phyloP scores from a whole-genome alignment of 352 stramenopile species.

The Phytophthora nicotianae region DNA sequence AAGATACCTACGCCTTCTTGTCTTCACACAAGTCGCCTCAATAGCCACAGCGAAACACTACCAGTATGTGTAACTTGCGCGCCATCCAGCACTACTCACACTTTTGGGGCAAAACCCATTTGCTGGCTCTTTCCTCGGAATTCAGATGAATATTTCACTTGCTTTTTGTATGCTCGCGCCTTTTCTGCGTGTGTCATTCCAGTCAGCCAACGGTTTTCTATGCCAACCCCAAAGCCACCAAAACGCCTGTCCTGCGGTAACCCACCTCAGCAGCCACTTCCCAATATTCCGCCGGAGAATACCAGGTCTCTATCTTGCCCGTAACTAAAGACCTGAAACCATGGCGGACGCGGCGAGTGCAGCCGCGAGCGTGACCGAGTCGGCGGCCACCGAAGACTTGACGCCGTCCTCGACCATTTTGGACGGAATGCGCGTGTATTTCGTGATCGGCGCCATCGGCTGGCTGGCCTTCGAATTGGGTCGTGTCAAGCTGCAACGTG shows the following conservation, averaged over 20 bases:
- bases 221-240: not conserved
- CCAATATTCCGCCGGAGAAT: slow-evolving; percentile 1
- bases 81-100: no score
- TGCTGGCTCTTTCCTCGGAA: not conserved
- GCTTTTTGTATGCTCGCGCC: not conserved
- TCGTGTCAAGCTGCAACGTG: slow-evolving; percentile 56
- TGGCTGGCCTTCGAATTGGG: slow-evolving; percentile 75
- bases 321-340: not conserved
- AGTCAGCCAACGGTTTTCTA: not conserved
- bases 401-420: slow-evolving; percentile 69
- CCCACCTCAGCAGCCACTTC: slow-evolving; percentile 18
- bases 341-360: slow-evolving; percentile 41
- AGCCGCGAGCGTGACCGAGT: slow-evolving; percentile 37
- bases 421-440: slow-evolving; percentile 69
- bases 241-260: slow-evolving; percentile 8
- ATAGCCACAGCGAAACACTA: no score
- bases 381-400: slow-evolving; percentile 52
- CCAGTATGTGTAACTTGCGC: no score
- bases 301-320: not conserved
- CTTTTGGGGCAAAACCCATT: not conserved
- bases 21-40: no score
- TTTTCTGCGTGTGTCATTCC: slow-evolving; percentile 1
- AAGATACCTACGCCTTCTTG: not conserved
- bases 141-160: not conserved
- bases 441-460: slow-evolving; percentile 59